These are phyloP conservation scores for Xylaria cubensis DNA, from an alignment of 495 filamentous ascomycete species.

Conservation along the genomic window DNA sequence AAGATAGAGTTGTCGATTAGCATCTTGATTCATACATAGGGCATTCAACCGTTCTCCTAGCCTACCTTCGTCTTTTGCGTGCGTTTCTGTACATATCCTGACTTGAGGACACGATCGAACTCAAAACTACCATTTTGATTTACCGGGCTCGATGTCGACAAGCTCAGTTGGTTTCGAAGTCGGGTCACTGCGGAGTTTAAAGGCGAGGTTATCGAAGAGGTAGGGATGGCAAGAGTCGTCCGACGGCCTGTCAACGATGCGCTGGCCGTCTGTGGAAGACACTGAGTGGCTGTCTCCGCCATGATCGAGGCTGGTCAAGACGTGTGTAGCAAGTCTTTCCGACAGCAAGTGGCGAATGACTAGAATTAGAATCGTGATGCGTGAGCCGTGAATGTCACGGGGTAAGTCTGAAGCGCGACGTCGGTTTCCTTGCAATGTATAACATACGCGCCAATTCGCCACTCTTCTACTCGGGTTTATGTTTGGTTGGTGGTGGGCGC, in stretches of 20 bases:
- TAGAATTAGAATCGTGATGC: neutral
- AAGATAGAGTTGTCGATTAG: slow-evolving; percentile 44
- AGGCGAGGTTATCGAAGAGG: slow-evolving; percentile 36
- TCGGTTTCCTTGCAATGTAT: slow-evolving; percentile 3
- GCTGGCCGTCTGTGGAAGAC: slow-evolving; percentile 27
- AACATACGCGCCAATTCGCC: slow-evolving; percentile 9
- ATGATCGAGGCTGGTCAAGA: slow-evolving; percentile 25
- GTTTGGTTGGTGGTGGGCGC: neutral
- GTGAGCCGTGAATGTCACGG: slow-evolving; percentile 12
- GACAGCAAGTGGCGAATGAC: neutral
- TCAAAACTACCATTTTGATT: slow-evolving; percentile 96
- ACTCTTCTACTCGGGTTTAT: neutral
- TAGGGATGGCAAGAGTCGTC: slow-evolving; percentile 32
- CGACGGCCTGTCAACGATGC: slow-evolving; percentile 31
- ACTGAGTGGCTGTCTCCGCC: slow-evolving; percentile 36
- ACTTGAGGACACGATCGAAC: slow-evolving; percentile 90
- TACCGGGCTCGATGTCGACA: slow-evolving; percentile 61
- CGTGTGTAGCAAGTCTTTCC: neutral
- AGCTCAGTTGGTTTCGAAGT: slow-evolving; percentile 66
- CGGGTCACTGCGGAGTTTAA: slow-evolving; percentile 41
- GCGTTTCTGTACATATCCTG: slow-evolving; percentile 82
- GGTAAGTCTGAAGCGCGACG: slow-evolving; percentile 5
- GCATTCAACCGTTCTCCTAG: neutral
- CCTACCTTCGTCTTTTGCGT: slow-evolving; percentile 92
- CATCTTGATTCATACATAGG: neutral